Conservation (phyloP, 1,284 basidiomycete genomes). For the Boletus sp. region DNA sequence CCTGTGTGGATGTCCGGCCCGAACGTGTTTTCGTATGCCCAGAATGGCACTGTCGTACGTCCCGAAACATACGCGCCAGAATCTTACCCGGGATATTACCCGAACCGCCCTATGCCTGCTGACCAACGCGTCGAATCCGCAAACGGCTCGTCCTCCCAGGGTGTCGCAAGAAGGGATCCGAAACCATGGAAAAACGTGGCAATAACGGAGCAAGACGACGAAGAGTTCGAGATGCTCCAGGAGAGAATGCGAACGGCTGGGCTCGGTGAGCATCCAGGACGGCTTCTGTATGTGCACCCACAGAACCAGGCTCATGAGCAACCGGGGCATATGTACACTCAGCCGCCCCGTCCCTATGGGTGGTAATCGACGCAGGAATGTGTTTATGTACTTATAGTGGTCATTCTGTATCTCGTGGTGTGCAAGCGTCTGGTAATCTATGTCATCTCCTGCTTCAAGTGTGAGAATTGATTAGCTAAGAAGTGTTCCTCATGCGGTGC, state of each 20-base stretch:
- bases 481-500: too few species aligned
- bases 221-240: slow-evolving; percentile 10
- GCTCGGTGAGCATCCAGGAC: background rate
- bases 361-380: background rate
- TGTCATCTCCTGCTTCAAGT: too few species aligned
- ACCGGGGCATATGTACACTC: background rate
- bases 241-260: background rate
- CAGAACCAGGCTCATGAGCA: background rate
- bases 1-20: slow-evolving; percentile 28
- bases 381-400: background rate
- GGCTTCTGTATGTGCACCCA: background rate
- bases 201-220: slow-evolving; percentile 27
- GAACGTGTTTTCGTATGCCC: slow-evolving; percentile 23
- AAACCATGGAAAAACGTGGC: slow-evolving; percentile 29
- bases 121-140: background rate
- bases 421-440: too few species aligned
- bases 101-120: background rate
- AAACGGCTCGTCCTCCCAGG: background rate
- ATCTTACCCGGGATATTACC: slow-evolving; percentile 17
- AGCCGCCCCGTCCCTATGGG: background rate
- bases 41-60: slow-evolving; percentile 18
- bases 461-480: too few species aligned
- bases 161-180: background rate
- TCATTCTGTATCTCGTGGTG: background rate
- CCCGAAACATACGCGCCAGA: slow-evolving; percentile 8